Conservation (phyloP, 306 rosid genomes). For the Luffa aegyptiaca region DNA sequence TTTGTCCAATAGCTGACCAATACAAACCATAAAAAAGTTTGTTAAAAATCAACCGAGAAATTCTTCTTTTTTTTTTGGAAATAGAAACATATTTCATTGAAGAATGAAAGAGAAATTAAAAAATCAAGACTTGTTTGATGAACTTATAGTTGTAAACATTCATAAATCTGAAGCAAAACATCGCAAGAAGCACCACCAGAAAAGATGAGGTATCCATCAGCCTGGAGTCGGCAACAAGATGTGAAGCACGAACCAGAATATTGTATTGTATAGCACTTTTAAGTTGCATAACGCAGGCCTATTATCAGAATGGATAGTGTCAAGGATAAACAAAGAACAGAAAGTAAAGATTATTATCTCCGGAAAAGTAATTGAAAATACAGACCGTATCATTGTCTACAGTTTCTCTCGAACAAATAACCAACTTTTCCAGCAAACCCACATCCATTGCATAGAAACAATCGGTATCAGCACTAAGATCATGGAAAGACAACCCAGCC, state of each 20-base stretch:
- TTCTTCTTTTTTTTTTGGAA: too few species aligned
- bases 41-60: neutral
- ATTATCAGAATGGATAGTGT: slow-evolving; percentile 5
- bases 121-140: neutral
- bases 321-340: neutral
- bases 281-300: slow-evolving; percentile 45
- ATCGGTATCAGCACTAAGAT: slow-evolving; percentile 23
- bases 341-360: neutral
- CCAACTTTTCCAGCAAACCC: slow-evolving; percentile 37
- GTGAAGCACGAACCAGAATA: slow-evolving; percentile 56
- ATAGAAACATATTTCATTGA: too few species aligned
- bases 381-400: slow-evolving; percentile 25
- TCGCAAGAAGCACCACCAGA: slow-evolving; percentile 21
- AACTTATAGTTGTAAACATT: too few species aligned
- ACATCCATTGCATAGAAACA: slow-evolving; percentile 24
- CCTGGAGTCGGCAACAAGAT: slow-evolving; percentile 38
- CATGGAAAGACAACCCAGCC: slow-evolving; percentile 28
- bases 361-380: neutral
- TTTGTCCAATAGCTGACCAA: slow-evolving; percentile 51
- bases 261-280: slow-evolving; percentile 40
- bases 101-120: neutral
- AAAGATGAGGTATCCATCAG: slow-evolving; percentile 53
- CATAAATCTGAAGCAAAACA: neutral
- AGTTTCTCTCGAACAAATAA: slow-evolving; percentile 33
- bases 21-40: neutral